Base-by-base conservation (phyloP, 2,329 filamentous ascomycete species). In the Fusarium coicis region DNA sequence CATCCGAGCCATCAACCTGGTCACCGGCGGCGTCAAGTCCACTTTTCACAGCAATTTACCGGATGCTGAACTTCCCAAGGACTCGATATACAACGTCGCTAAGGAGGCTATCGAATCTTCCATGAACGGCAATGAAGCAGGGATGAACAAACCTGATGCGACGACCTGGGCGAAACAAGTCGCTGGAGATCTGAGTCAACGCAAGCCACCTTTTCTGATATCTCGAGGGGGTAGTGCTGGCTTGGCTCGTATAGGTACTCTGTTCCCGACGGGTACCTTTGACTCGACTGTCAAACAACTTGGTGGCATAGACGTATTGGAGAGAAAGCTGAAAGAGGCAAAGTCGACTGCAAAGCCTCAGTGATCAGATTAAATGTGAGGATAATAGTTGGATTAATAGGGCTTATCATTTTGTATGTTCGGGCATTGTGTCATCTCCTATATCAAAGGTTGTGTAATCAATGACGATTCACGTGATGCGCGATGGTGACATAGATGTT, bases 21-120 rank as follows among this genome's bases (percentile, higher is more conserved):
- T 77, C 7, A 79, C 78, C 5, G 72, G 72, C 15, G 66, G 64
- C 3, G 77, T 80, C 55, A 74, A 76, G 34, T 76, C 73, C 2
- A 71, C 63, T 10, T 70, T 68, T 23, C 72, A 70, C 12, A 28
- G n/a, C 11, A 76, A 70, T 21, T n/a, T 57, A 1, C 50, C 56
- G 3, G 26, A 43, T 8, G 42, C 37, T 4, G 26, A 52, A 4
- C 34, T 76, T 10, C 68, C 73, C 1, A 11, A 57, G 4, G 44
- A 57, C n/a, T 76, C 73, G 0, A 62, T 76, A 1, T 76, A 76
- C 19, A 74, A 55, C 37, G 7, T 59, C 1, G 71, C 74, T 16
- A 76, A 74, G 14, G 65, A 76, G 1, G 40, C 47, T 2, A 68
- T 76, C 4, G 74, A 76, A 21, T 36, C 39, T 2, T 10, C 42